phyloP scores from a whole-genome alignment of 352 stramenopile genomes.

The Phytophthora tubulina region DNA sequence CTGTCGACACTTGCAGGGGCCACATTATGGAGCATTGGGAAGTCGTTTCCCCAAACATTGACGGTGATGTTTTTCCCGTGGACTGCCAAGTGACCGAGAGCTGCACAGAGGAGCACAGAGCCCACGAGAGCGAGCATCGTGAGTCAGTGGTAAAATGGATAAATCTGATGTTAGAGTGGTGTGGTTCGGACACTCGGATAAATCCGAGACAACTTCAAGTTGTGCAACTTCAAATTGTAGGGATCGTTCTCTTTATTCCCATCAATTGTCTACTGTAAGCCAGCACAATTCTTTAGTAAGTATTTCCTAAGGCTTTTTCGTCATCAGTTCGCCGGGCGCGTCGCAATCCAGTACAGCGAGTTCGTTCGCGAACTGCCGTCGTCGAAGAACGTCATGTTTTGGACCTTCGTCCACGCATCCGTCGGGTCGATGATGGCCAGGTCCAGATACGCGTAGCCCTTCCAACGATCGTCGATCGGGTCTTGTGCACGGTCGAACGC shows the following conservation, averaged over 20 bases:
- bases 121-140: constrained; percentile 9
- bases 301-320: neutral
- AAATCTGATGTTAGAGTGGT: neutral
- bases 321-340: constrained; percentile 47
- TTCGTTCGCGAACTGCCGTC: constrained; percentile 90
- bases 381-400: constrained; percentile 82
- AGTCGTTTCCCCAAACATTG: constrained; percentile 4
- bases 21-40: constrained; percentile 12
- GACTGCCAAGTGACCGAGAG: neutral
- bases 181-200: neutral
- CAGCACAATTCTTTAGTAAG: neutral
- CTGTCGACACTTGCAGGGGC: neutral
- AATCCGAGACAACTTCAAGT: neutral
- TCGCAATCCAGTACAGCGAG: constrained; percentile 92
- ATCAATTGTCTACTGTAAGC: neutral
- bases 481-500: constrained; percentile 67
- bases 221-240: too few species aligned
- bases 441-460: constrained; percentile 87
- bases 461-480: constrained; percentile 84
- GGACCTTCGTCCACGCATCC: constrained; percentile 74
- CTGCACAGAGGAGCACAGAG: constrained; percentile 13
- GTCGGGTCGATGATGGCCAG: constrained; percentile 83
- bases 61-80: constrained; percentile 9
- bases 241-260: neutral
- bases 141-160: neutral